Evolutionary conservation across 164 flowering plant genomes (phyloP), one percentile per base, ranked within the genome.

Genomic region (Nymphaea colorata): DNA sequence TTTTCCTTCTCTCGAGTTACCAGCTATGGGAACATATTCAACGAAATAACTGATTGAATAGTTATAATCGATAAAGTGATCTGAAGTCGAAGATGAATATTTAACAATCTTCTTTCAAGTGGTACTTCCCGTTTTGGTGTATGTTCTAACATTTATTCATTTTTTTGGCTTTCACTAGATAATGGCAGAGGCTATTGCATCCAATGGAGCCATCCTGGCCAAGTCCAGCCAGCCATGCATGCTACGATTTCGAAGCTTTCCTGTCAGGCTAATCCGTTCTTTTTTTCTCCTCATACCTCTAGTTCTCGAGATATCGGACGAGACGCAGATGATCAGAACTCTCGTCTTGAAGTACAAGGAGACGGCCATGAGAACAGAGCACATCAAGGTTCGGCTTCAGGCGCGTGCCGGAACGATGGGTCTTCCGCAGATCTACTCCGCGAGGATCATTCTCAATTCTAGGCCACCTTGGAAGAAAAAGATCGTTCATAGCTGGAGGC

Each of bases 161-260:
- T 25, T 25, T 25, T 25, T 25, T 25, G 36, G 36, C 36, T 25
- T 25, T 25, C 36, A 25, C 36, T 83, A 88, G 98, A 65, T 90
- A 74, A 79, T 72, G 15, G 93, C 91, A 72, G 96, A 93, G 68
- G 65, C 76, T 15, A 25, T 90, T 60, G 78, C 93, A 42, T 57
- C 25, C 0, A 75, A 69, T 5, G 96, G 98, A 53, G 53, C 75
- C 2, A 76, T 82, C 47, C 70, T 81, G 12, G 83, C 81, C 64
- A 84, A 44, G 64, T 85, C 96, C 1, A 86, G 90, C 76, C 90
- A 78, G 43, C 96, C 98, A 0, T 85, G 88, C 68, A 87, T 90
- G 88, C 17, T 93, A 62, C 79, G 63, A 0, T 90, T 84, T 66
- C 71, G 84, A 69, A 93, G 96, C 76, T 69, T 74, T 42, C 96